These are phyloP conservation scores for Brassica juncea DNA, from an alignment of 345 rosid species.

Conservation along the genomic window DNA sequence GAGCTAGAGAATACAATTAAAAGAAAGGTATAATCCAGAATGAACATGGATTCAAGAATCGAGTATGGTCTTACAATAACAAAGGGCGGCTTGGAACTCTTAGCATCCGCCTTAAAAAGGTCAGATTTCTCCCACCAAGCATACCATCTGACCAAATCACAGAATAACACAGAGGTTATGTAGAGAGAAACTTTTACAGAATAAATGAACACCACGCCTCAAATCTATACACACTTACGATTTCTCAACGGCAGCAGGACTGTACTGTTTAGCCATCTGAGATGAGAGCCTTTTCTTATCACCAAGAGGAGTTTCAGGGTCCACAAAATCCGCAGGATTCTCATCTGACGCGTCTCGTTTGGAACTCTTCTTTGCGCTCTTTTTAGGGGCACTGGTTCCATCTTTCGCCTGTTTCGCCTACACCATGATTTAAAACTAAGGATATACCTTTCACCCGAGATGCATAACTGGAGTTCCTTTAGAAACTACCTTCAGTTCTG, in stretches of 20 bases:
- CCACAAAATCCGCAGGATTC: constrained; percentile 67
- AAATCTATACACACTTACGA: constrained; percentile 49
- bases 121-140: constrained; percentile 88
- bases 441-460: background rate
- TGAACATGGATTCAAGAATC: background rate
- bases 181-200: background rate
- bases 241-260: constrained; percentile 76
- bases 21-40: background rate
- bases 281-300: constrained; percentile 73
- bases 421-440: background rate
- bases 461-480: background rate
- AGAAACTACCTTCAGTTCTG: background rate
- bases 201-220: background rate
- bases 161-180: background rate
- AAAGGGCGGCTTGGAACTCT: constrained; percentile 74
- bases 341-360: constrained; percentile 61
- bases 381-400: constrained; percentile 49
- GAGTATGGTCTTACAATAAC: constrained; percentile 57
- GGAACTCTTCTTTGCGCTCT: constrained; percentile 63
- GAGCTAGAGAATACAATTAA: no score
- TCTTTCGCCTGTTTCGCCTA: constrained; percentile 43
- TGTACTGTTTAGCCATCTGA: constrained; percentile 89
- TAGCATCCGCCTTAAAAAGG: constrained; percentile 67
- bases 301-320: constrained; percentile 76
- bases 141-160: constrained; percentile 64